These are phyloP conservation scores for Cystobasidium pallidum DNA, from an alignment of 1,284 basidiomycete species.

Conservation along the genomic window DNA sequence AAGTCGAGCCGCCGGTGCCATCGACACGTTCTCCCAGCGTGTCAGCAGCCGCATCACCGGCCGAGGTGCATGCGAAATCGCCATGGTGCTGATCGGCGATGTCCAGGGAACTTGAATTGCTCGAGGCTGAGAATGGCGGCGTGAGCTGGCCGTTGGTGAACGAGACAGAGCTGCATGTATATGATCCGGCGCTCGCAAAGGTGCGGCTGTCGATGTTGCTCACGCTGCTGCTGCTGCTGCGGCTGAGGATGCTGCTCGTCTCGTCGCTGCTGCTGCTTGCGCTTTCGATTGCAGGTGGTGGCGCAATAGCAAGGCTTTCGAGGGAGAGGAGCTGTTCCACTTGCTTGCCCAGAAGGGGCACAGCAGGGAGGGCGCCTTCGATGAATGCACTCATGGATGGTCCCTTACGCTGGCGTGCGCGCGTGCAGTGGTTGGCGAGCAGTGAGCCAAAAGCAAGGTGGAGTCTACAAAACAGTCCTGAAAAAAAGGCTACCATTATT, in stretches of 20 bases:
- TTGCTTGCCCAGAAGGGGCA: neutral
- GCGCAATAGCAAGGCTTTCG: slow-evolving; percentile 5
- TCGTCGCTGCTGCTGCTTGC: neutral
- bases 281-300: neutral
- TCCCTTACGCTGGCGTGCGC: too few relatives aligned
- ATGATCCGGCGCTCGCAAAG: neutral
- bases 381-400: neutral
- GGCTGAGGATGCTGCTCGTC: neutral
- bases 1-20: neutral
- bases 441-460: too few relatives aligned
- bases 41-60: slow-evolving; percentile 11
- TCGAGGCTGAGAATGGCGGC: slow-evolving; percentile 23
- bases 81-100: neutral
- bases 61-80: slow-evolving; percentile 1
- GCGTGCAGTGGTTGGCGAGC: too few relatives aligned
- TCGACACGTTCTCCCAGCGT: slow-evolving; percentile 4
- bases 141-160: slow-evolving; percentile 21
- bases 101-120: slow-evolving; percentile 22
- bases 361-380: neutral
- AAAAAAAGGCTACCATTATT: too few relatives aligned
- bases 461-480: too few relatives aligned
- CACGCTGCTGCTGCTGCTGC: neutral
- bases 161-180: neutral
- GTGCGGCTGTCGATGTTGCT: slow-evolving; percentile 1
- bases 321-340: neutral